Base-by-base conservation (phyloP, 768 basidiomycete genomes). In the Boletus bicolor region DNA sequence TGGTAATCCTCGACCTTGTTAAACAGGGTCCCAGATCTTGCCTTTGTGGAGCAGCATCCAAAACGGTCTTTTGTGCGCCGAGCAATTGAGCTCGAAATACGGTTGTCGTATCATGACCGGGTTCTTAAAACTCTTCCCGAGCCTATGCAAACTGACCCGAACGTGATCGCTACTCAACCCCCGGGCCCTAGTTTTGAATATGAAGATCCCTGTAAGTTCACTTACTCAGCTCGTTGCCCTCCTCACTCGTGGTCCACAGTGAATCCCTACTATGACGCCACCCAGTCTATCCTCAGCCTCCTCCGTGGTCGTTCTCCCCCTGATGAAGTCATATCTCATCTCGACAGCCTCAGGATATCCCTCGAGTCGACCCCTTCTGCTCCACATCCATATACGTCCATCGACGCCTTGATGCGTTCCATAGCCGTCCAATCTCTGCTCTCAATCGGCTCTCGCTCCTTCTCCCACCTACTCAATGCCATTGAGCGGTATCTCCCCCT, bases 401-500 rank as follows among this genome's bases (percentile, higher is more conserved):
- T 92, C 14, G 86, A 91, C 62, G 66, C 76, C 17, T 71, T 86
- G 49, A 76, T 87, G 39, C 85, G 91, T 24, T 86, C 89, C 30
- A 88, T 98, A 61, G 79, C 90, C 17, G 79, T 92, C 45, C 93
- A 98, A 63, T 92, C 91, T 12, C 80, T 98, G 5, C 80, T 98
- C 7, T 85, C 91, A 68, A 89, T 98, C 56, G 97, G 97, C 49
- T 85, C 91, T 2, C 86, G 97, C 15, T 97, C 95, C 4, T 98
- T 99, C 78, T 98, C 95, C 0, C 97, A 99, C 72, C 87, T 98
- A 63, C 83, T 98, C 61, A 98, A 98, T 66, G 95, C 94, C 4
- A 93, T 98, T 61, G 97, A 99, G 68, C 87, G 97, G 17, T 98
- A 95, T 66, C 83, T 95, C 1, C 82, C 82, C 5, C 76, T 93